Evolutionary conservation across 108 stramenopile genomes (phyloP).

Genomic region (Discostella pseudostelligera): DNA sequence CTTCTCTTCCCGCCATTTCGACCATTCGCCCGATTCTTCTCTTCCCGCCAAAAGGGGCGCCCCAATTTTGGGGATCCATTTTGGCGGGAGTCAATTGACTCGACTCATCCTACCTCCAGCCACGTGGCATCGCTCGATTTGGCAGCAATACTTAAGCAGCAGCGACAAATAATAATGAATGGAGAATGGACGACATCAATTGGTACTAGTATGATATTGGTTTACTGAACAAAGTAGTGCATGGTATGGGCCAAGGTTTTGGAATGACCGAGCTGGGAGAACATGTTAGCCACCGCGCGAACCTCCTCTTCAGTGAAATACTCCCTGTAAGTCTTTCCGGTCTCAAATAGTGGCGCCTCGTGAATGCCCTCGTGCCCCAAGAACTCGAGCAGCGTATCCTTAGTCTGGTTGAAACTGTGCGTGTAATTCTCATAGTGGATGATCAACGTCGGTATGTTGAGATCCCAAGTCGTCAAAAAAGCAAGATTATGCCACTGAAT

Average conservation of each 20-base stretch:
- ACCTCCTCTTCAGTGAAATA: constrained; percentile 45
- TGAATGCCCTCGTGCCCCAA: constrained; percentile 40
- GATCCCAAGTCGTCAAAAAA: constrained; percentile 46
- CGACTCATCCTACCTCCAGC: no score
- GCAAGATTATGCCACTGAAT: constrained; percentile 85
- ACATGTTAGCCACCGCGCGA: constrained; percentile 20
- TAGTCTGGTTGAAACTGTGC: constrained; percentile 49
- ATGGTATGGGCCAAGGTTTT: constrained; percentile 39
- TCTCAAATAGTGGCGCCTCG: constrained; percentile 34
- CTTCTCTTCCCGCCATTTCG: no score
- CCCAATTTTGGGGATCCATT: no score
- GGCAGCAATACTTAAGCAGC: no score
- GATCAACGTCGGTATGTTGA: constrained; percentile 54
- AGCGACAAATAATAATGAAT: no score
- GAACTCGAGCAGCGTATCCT: constrained; percentile 56
- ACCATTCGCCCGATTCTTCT: no score
- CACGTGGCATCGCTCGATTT: no score
- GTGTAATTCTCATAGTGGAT: constrained; percentile 82
- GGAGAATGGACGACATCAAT: no score
- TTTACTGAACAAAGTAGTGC: constrained; percentile 31
- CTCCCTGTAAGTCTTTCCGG: constrained; percentile 51
- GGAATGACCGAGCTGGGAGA: constrained; percentile 29
- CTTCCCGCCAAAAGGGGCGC: no score
- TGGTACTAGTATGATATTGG: no score
- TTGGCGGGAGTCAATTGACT: no score